Conservation (phyloP, 1,284 basidiomycete species). For the Ganoderma leucocontextum region DNA sequence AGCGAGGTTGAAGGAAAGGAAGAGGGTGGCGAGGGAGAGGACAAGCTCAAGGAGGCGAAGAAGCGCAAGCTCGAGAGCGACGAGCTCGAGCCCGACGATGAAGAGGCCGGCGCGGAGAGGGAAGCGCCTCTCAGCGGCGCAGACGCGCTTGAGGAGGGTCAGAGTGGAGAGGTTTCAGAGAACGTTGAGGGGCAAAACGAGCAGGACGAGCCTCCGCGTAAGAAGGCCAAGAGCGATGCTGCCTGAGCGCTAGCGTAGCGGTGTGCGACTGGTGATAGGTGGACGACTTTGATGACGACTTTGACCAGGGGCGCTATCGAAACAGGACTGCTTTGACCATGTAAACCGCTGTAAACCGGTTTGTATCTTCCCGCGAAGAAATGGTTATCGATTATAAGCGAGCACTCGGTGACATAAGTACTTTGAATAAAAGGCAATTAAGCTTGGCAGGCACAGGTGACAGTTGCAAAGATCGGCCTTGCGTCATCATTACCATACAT, state of each 20-base stretch:
- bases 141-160: conserved; percentile 1
- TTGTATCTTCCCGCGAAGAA: neutral
- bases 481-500: neutral
- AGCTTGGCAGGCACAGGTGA: no score
- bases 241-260: neutral
- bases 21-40: conserved; percentile 11
- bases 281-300: neutral
- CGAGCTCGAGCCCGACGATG: conserved; percentile 5
- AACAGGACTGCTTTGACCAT: neutral
- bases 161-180: conserved; percentile 11
- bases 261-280: neutral
- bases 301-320: neutral
- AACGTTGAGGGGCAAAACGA: conserved; percentile 4
- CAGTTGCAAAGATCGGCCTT: neutral
- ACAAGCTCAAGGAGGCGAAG: conserved; percentile 1
- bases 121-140: neutral
- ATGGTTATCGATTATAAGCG: no score
- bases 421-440: no score
- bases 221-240: conserved; percentile 37
- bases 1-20: neutral
- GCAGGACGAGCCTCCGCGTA: conserved; percentile 30
- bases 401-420: no score
- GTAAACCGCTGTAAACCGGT: neutral
- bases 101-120: neutral
- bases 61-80: conserved; percentile 33